phyloP scores from a whole-genome alignment of 306 rosid genomes.

The Pterocarpus santalinus region DNA sequence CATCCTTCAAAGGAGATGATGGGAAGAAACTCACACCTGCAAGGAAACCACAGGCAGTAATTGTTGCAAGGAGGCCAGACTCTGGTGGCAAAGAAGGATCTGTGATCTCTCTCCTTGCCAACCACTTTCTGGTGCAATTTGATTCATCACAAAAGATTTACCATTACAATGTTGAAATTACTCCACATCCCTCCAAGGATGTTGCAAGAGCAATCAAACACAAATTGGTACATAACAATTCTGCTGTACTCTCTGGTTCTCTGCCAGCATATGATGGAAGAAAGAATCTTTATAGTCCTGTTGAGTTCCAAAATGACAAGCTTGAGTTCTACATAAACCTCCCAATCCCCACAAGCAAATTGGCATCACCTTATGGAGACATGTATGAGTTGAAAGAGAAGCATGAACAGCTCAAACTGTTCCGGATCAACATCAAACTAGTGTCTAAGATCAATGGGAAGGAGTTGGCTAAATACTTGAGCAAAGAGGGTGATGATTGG shows the following conservation, averaged over 20 bases:
- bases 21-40: slow-evolving; percentile 58
- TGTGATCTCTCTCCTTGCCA: slow-evolving; percentile 82
- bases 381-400: slow-evolving; percentile 55
- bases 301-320: slow-evolving; percentile 84
- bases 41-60: slow-evolving; percentile 62
- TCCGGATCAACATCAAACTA: slow-evolving; percentile 77
- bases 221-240: slow-evolving; percentile 73
- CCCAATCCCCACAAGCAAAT: slow-evolving; percentile 65
- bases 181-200: slow-evolving; percentile 90
- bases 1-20: slow-evolving; percentile 57
- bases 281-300: slow-evolving; percentile 84
- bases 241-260: slow-evolving; percentile 74
- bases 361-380: slow-evolving; percentile 54
- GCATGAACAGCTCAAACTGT: slow-evolving; percentile 66
- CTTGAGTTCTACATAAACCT: slow-evolving; percentile 88
- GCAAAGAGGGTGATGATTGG: slow-evolving; percentile 86
- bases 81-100: slow-evolving; percentile 95
- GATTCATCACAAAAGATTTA: slow-evolving; percentile 75
- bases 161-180: slow-evolving; percentile 95
- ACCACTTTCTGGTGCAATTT: slow-evolving; percentile 87
- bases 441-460: slow-evolving; percentile 85
- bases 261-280: slow-evolving; percentile 94
- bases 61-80: slow-evolving; percentile 90
- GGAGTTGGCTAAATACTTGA: slow-evolving; percentile 74
- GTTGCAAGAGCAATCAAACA: slow-evolving; percentile 81